Base-by-base conservation (phyloP, 139 green algal genomes). In the Edaphochlamys debaryana region DNA sequence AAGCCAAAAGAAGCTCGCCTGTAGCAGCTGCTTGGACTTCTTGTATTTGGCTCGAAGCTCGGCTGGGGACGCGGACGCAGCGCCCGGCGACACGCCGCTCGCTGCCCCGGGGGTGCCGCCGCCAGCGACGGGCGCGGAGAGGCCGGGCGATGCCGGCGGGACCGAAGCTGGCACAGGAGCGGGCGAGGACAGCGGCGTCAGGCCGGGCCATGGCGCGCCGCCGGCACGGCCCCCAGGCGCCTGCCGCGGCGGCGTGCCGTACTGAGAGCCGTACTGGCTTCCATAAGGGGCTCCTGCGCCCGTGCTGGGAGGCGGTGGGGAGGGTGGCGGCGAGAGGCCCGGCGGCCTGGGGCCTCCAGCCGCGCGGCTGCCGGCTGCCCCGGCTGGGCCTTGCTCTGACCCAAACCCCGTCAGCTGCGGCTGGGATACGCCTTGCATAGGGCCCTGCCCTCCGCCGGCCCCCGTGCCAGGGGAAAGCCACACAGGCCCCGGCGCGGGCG, bases 21-120 rank as follows among this genome's bases (percentile, higher is more conserved):
- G 76, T 22, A 82, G 32, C 42, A 82, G 42, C 76, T 82, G 32
- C 76, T 82, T 82, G 8, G 62, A 67, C 42, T 52, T 64, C 45
- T 11, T 73, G 60, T 82, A 82, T 22, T 82, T 82, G 63, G 7
- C 54, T 4, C 76, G 63, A n/a, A 82, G 76, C 42, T 82, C 76
- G 29, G 34, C 30, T 37, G 13, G 30, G 54, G 60, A n/a, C 66
- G 58, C 42, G 22, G 6, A 25, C 50, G 0, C 25, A 48, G 20
- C 42, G 30, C 17, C 67, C 69, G 19, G 30, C 29, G 70, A 48
- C 30, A 20, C 48, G 56, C 50, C n/a, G 48, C 27, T 11, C 70
- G 34, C 13, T 30, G 50, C 4, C 36, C 23, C 32, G 7, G 34
- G 48, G 42, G 36, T 63, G 56, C 1, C 23, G 15, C 52, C 56